Evolutionary conservation across 768 basidiomycete genomes (phyloP).

Genomic region (Paxillus ammoniavirescens): DNA sequence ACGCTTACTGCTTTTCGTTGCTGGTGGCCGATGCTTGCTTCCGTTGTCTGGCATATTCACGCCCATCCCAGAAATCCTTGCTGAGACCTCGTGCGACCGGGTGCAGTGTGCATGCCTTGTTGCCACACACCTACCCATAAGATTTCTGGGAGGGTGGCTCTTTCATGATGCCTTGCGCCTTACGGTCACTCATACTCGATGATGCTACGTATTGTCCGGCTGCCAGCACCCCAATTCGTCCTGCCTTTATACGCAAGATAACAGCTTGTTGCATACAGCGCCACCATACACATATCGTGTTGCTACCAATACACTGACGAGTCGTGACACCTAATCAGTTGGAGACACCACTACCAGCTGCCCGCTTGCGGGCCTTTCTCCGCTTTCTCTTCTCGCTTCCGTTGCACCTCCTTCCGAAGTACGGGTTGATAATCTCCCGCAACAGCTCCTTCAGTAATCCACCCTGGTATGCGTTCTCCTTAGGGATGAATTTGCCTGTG

Average conservation of each 20-base stretch:
- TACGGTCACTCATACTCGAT: neutral
- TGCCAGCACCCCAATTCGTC: neutral
- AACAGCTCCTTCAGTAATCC: slow-evolving; percentile 30
- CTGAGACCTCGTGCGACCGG: no score
- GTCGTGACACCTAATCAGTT: neutral
- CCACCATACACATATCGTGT: neutral
- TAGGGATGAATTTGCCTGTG: slow-evolving; percentile 26
- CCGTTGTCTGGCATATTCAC: neutral
- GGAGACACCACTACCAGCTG: neutral
- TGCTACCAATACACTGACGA: neutral
- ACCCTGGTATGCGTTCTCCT: slow-evolving; percentile 24
- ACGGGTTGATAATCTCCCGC: slow-evolving; percentile 22
- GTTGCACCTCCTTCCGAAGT: slow-evolving; percentile 15
- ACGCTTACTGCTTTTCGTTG: neutral
- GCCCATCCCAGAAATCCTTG: neutral
- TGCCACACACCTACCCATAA: no score
- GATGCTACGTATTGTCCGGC: neutral
- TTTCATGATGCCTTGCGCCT: no score
- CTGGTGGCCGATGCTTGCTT: neutral
- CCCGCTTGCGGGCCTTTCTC: slow-evolving; percentile 14
- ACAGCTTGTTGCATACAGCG: neutral
- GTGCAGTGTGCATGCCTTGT: no score
- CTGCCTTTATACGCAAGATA: neutral
- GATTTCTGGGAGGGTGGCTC: no score
- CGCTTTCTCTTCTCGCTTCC: slow-evolving; percentile 18